Conservation (phyloP, 805 yeast genomes). For the Candida morakotiae region DNA sequence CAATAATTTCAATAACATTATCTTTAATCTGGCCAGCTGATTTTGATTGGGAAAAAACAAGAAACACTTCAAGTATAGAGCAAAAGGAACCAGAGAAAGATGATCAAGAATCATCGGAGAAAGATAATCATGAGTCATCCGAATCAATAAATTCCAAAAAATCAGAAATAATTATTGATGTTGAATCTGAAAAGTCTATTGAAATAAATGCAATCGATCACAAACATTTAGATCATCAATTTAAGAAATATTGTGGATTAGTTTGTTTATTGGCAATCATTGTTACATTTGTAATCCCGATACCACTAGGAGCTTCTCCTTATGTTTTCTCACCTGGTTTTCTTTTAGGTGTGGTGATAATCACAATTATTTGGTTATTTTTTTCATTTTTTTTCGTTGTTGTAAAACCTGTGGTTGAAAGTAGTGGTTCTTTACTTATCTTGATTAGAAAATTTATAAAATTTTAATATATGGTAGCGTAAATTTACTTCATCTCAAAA, state of each 20-base stretch:
- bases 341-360: conserved; percentile 24
- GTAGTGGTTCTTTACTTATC: no score
- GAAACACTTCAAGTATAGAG: conserved; percentile 26
- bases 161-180: background rate
- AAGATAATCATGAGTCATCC: background rate
- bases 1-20: conserved; percentile 24
- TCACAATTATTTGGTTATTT: conserved; percentile 32
- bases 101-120: background rate
- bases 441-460: no score
- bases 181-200: no score
- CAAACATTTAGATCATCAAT: conserved; percentile 21
- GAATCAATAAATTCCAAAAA: no score
- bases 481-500: conserved; percentile 6
- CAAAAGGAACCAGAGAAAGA: conserved; percentile 2
- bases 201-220: conserved; percentile 15
- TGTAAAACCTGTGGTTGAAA: background rate
- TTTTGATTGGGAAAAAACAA: conserved; percentile 30
- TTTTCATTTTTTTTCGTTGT: conserved; percentile 11
- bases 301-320: conserved; percentile 29
- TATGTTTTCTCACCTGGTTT: conserved; percentile 29
- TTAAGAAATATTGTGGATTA: conserved; percentile 22
- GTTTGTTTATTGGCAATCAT: conserved; percentile 18
- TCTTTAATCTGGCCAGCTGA: conserved; percentile 36
- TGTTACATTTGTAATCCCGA: conserved; percentile 28
- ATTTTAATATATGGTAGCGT: no score